Conservation (phyloP, 2,329 filamentous ascomycete genomes). For the Claviceps digitariae region DNA sequence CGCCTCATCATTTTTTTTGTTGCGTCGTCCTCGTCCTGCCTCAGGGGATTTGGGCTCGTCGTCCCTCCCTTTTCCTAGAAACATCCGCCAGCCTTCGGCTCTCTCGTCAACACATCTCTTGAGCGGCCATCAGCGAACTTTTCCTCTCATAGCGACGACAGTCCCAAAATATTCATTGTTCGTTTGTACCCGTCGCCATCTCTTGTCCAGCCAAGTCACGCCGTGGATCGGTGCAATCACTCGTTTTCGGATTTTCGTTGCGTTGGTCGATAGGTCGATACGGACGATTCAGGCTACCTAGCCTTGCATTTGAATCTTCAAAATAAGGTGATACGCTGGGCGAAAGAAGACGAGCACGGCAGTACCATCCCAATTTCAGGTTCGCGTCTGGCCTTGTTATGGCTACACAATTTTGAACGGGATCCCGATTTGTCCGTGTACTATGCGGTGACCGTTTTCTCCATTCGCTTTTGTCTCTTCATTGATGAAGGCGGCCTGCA, state of each 20-base stretch:
- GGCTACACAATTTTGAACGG: background rate
- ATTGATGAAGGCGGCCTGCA: background rate
- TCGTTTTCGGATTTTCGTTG: background rate
- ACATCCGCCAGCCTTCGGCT: background rate
- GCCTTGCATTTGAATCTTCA: background rate
- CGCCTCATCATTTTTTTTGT: background rate
- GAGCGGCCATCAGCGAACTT: background rate
- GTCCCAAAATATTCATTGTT: background rate
- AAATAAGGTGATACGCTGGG: background rate
- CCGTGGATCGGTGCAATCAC: background rate
- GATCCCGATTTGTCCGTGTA: background rate
- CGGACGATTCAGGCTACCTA: background rate
- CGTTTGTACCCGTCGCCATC: background rate
- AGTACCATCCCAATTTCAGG: background rate
- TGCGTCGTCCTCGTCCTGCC: background rate
- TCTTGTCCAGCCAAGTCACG: background rate
- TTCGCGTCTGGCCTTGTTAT: constrained; percentile 1
- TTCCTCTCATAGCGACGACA: background rate
- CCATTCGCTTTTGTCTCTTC: background rate
- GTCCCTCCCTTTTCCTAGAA: background rate
- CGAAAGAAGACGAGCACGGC: background rate
- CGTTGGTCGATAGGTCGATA: background rate
- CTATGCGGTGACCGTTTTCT: constrained; percentile 1
- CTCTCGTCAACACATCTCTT: background rate
- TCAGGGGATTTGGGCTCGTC: background rate